Evolutionary conservation across 2,329 filamentous ascomycete species (phyloP), one percentile per base, ranked within the genome.

Genomic region (Fusarium metavorans): DNA sequence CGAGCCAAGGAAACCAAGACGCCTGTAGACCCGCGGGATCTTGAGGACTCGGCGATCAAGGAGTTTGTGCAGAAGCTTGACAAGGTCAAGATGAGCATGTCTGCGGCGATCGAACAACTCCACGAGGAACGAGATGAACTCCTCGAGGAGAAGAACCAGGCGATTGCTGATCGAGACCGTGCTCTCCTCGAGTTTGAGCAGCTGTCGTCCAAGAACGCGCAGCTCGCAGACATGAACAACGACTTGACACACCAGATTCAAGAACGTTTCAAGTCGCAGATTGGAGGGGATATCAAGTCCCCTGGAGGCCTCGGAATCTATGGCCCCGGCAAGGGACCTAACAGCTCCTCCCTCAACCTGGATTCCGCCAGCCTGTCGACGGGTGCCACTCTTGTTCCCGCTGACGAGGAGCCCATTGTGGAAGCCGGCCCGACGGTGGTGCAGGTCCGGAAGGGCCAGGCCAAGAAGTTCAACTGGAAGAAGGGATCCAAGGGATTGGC

Each of bases 381-480:
- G 1, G 87, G 87, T 10, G 84, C 89, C 4, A 92, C 92, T 0
- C 81, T 92, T 76, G 86, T 92, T 61, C 86, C 88, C 25, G 87
- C 89, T 11, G 90, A 92, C 20, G 93, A 94, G 54, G 95, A 97
- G 45, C 88, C 87, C 0, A 87, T 91, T 66, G 82, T 91, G n/a
- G 89, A 91, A 72, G 88, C 91, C 32, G 93, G 94, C 3, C 95
- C 97, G n/a, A 97, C 97, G 70, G 94, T 98, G 37, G 94, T 98
- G 70, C 97, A 97, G 78, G 97, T 98, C 72, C 92, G 95, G 78
- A 98, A 98, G 85, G 95, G 94, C 34, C 95, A 98, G 81, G 92
- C 93, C 64, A 97, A 95, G 86, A 98, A 98, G 83, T 98, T 98
- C 85, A 98, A 98, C 85, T 98, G 97, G 95, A 98, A 98, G 88